These are phyloP conservation scores for Entomophthora muscae DNA, from an alignment of 371 early-diverging fungal species.

Conservation along the genomic window DNA sequence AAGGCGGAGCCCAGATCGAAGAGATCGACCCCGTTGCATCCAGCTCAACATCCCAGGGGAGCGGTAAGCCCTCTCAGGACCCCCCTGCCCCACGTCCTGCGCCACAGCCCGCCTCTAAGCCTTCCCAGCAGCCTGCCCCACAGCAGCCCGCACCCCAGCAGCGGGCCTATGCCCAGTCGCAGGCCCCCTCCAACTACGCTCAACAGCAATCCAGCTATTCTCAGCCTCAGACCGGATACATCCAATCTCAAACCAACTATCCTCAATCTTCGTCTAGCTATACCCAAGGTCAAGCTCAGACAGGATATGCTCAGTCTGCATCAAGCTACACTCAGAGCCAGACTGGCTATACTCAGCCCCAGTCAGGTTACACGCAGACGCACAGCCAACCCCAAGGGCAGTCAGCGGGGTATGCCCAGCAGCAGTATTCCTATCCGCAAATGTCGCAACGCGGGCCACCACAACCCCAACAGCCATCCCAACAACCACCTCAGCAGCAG, in stretches of 20 bases:
- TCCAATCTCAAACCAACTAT: too few relatives aligned
- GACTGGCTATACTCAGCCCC: neutral
- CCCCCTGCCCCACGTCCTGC: neutral
- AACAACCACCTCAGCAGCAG: neutral
- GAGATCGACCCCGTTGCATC: neutral
- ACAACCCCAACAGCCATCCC: neutral
- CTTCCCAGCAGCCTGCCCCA: neutral
- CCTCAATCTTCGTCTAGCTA: too few relatives aligned
- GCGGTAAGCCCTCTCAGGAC: neutral
- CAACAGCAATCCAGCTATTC: neutral
- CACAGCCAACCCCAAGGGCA: too few relatives aligned
- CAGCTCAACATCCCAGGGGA: neutral
- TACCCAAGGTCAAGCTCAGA: neutral
- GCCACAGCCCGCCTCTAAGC: neutral
- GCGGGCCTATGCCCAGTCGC: neutral
- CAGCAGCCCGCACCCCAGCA: neutral
- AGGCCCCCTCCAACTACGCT: neutral
- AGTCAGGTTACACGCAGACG: neutral
- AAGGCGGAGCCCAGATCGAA: neutral
- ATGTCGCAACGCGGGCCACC: neutral
- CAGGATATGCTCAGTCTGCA: too few relatives aligned
- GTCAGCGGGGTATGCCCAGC: neutral
- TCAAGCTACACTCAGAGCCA: neutral
- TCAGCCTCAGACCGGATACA: neutral
- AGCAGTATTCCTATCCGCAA: neutral